Conservation (phyloP, 2,329 filamentous ascomycete genomes). For the Fusarium citri region DNA sequence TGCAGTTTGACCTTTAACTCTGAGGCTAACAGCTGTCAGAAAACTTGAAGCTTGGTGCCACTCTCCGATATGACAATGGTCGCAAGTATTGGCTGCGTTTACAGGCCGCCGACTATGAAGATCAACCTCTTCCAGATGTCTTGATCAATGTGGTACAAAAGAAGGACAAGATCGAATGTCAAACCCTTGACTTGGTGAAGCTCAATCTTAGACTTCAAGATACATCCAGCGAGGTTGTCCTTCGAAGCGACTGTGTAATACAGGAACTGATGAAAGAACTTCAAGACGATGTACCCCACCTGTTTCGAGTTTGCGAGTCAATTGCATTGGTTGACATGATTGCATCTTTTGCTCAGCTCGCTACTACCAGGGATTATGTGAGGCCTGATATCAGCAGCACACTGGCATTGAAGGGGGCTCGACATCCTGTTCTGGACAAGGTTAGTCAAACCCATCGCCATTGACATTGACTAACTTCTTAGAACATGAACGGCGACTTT, state of each 20-base stretch:
- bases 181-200: conserved; percentile 86
- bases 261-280: conserved; percentile 78
- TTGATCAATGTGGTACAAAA: conserved; percentile 83
- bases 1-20: background rate
- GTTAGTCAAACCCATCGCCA: conserved; percentile 44
- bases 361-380: conserved; percentile 69
- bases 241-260: conserved; percentile 83
- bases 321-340: conserved; percentile 91
- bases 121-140: conserved; percentile 68
- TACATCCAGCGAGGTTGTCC: conserved; percentile 84
- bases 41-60: conserved; percentile 68
- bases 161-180: conserved; percentile 84
- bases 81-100: conserved; percentile 85
- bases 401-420: conserved; percentile 77
- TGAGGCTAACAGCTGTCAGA: conserved; percentile 52
- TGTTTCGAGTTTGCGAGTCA: conserved; percentile 89
- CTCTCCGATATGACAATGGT: conserved; percentile 79
- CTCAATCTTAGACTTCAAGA: conserved; percentile 81
- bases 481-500: conserved; percentile 74
- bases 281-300: conserved; percentile 73
- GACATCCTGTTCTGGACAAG: conserved; percentile 84
- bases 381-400: conserved; percentile 76
- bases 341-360: conserved; percentile 78
- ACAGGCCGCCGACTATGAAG: conserved; percentile 70
- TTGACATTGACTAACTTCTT: background rate